phyloP scores from a whole-genome alignment of 768 basidiomycete species.

The Russula vinacea region DNA sequence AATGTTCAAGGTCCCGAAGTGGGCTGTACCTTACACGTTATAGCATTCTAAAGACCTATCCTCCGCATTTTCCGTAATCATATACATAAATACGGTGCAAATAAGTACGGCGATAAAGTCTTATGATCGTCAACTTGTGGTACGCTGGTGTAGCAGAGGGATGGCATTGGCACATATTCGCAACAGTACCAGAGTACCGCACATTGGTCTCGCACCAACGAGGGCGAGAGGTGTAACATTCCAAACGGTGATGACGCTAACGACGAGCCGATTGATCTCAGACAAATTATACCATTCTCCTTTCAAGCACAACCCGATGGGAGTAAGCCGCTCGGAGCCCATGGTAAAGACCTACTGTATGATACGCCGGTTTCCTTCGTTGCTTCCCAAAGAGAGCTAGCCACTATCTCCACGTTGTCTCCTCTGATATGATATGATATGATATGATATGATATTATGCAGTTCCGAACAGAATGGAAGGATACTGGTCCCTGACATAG shows the following conservation, averaged over 20 bases:
- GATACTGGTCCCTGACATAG: background rate
- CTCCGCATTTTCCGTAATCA: background rate
- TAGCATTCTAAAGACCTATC: background rate
- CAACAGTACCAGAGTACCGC: background rate
- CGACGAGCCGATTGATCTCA: background rate
- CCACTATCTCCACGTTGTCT: background rate
- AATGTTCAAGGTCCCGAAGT: background rate
- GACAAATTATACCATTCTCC: background rate
- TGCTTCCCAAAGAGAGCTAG: background rate
- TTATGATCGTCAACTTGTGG: background rate
- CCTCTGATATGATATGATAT: background rate
- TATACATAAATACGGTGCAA: background rate
- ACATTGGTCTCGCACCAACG: background rate
- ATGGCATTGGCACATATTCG: background rate
- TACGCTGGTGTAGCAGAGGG: background rate
- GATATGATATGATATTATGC: background rate
- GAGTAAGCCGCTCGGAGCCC: background rate
- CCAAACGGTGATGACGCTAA: background rate
- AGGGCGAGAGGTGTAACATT: background rate
- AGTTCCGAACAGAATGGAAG: background rate
- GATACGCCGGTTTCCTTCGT: background rate
- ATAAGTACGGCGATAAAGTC: background rate
- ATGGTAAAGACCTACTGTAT: background rate
- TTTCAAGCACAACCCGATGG: background rate
- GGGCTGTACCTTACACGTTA: background rate